A percentile compares a stretch with the other conserved stretches of the same genome.
Conservation (phyloP, 208 protist genomes). For the Strigomonas oncopelti region DNA sequence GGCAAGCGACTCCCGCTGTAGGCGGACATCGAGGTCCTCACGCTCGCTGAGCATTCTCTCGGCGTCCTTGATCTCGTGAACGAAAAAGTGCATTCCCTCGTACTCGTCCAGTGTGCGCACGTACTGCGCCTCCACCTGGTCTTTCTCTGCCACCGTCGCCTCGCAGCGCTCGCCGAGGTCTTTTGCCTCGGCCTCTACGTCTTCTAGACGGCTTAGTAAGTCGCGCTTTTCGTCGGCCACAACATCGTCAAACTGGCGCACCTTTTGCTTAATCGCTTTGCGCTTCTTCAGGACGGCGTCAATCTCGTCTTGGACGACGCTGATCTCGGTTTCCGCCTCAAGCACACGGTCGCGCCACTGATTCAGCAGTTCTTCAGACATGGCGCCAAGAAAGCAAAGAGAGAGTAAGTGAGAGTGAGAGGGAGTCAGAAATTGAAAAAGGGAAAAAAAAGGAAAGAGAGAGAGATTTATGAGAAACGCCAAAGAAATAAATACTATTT, state of each 20-base stretch:
- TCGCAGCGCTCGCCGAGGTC: conserved; percentile 53
- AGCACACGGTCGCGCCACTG: conserved; percentile 70
- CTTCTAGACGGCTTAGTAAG: conserved; percentile 52
- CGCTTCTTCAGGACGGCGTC: conserved; percentile 38
- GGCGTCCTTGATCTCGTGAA: conserved; percentile 72
- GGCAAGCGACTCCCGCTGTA: conserved; percentile 64
- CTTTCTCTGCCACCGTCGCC: conserved; percentile 44
- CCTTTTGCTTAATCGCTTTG: conserved; percentile 42
- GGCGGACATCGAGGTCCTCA: conserved; percentile 55
- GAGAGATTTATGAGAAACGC: not conserved
- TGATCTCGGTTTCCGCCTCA: conserved; percentile 61
- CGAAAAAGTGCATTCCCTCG: conserved; percentile 71
- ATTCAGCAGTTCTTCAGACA: conserved; percentile 20
- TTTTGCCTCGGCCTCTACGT: conserved; percentile 62
- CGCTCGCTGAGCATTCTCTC: conserved; percentile 55
- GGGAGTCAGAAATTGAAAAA: not conserved
- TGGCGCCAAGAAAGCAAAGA: conserved; percentile 1
- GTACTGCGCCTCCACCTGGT: conserved; percentile 67
- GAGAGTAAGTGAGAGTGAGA: conserved; percentile 9
- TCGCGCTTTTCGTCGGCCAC: conserved; percentile 64
- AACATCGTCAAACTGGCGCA: conserved; percentile 41
- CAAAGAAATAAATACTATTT: not conserved
- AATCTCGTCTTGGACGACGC: conserved; percentile 69
- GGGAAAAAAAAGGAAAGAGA: conserved; percentile 14
- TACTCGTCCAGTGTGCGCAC: conserved; percentile 78